Evolutionary conservation across 2,329 filamentous ascomycete genomes (phyloP).

Genomic region (Stachybotrys echinatus): DNA sequence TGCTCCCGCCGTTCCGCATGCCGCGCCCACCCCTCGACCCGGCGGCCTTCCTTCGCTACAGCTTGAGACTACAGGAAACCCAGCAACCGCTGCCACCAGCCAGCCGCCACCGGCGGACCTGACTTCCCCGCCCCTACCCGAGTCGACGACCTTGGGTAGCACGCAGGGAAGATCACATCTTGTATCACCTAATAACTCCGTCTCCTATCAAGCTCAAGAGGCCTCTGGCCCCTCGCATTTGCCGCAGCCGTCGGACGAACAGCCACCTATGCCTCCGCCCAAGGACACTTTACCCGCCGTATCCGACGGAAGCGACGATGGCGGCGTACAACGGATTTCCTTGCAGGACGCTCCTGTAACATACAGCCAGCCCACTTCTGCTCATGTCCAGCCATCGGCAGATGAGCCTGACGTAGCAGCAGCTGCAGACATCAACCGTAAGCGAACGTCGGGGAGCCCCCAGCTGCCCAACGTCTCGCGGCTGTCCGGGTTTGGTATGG

Average conservation of each 20-base stretch:
- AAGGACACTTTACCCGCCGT: not conserved
- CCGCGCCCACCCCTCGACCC: constrained; percentile 14
- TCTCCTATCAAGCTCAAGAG: not conserved
- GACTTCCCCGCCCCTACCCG: not conserved
- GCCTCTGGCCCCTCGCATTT: not conserved
- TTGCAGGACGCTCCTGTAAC: not conserved
- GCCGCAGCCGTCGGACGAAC: not conserved
- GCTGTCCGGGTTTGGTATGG: constrained; percentile 55
- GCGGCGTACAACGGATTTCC: not conserved
- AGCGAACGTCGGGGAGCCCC: constrained; percentile 45
- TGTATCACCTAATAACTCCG: constrained; percentile 5
- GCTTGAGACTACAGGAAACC: constrained; percentile 14
- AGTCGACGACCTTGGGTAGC: constrained; percentile 1
- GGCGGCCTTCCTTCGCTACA: constrained; percentile 18
- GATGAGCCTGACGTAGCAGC: not conserved
- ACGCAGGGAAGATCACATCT: constrained; percentile 18
- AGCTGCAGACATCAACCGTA: constrained; percentile 11
- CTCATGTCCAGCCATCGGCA: not conserved
- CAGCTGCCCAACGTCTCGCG: constrained; percentile 53
- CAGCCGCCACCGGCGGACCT: not conserved
- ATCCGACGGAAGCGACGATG: not conserved
- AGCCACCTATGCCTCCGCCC: not conserved
- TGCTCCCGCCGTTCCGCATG: constrained; percentile 11
- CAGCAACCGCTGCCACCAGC: not conserved
- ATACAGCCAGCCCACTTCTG: not conserved